Evolutionary conservation across 2,329 filamentous ascomycete species (phyloP), one percentile per base, ranked within the genome.

Genomic region (Fusarium anthophilum): DNA sequence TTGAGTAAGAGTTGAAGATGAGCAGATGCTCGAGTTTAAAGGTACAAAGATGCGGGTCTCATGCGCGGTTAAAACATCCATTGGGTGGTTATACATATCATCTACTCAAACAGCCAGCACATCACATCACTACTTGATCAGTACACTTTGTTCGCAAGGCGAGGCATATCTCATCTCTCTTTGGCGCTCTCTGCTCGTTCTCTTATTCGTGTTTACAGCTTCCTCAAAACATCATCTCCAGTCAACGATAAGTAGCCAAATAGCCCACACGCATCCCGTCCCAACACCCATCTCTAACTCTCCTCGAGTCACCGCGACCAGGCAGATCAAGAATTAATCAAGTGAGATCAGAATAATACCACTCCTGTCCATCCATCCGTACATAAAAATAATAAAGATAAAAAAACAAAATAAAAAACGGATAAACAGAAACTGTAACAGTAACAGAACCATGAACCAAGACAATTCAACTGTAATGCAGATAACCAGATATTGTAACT

Each of bases 291-390:
- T 45, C 62, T 64, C 45, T 51, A 44, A 44, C 67, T 69, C 70
- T 50, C 70, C 65, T 66, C 63, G 56, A 57, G 58, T 66, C 47
- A 71, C 75, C 72, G 73, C 77, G 67, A 72, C 77, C 75, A 71
- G 69, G 76, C 75, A 69, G 64, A 77, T 69, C 63, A 69, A 76
- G 62, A 69, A 78, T 78, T 78, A 78, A 73, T 72, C 63, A 63
- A 71, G 55, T 54, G 66, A 63, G 70, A 57, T 50, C 56, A 63
- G 54, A 73, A 38, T 22, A 43, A 37, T 44, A 53, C 68, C 64
- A 68, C 56, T 63, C 62, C 66, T 17, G 14, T 35, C 14, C 66
- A 50, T 58, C 43, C 57, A 53, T 41, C 39, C 44, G 30, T 53
- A 38, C 63, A 55, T 50, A 20, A 18, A 37, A 37, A 17, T 18